phyloP scores from a whole-genome alignment of 768 basidiomycete species.

The Lactarius pseudohatsudake region DNA sequence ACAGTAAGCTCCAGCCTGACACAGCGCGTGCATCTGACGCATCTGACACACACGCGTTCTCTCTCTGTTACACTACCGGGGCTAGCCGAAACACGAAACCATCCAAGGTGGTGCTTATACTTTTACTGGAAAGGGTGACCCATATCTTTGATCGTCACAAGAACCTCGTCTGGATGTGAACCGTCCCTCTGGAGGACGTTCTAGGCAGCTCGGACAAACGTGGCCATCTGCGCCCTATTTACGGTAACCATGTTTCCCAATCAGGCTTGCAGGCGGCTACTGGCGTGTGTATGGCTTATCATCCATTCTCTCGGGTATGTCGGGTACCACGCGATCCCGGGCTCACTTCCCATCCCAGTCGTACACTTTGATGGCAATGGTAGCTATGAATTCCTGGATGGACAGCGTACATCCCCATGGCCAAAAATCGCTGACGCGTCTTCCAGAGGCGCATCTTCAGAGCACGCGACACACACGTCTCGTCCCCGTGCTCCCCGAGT shows the following conservation, averaged over 20 bases:
- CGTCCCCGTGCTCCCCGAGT: background rate
- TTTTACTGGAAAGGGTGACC: background rate
- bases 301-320: background rate
- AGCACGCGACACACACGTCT: background rate
- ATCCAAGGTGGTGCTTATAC: background rate
- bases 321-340: background rate
- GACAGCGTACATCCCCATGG: background rate
- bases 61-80: background rate
- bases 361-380: background rate
- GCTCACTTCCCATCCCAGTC: no score
- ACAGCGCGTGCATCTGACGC: background rate
- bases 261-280: background rate
- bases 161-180: background rate
- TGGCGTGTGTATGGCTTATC: background rate
- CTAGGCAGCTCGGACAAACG: background rate
- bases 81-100: background rate
- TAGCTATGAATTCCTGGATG: background rate
- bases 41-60: background rate
- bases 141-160: background rate
- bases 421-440: background rate
- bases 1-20: background rate
- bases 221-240: background rate
- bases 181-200: background rate
- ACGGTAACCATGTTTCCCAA: background rate
- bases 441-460: background rate